Base-by-base conservation (phyloP, 345 rosid genomes). In the Hibiscus mutabilis region DNA sequence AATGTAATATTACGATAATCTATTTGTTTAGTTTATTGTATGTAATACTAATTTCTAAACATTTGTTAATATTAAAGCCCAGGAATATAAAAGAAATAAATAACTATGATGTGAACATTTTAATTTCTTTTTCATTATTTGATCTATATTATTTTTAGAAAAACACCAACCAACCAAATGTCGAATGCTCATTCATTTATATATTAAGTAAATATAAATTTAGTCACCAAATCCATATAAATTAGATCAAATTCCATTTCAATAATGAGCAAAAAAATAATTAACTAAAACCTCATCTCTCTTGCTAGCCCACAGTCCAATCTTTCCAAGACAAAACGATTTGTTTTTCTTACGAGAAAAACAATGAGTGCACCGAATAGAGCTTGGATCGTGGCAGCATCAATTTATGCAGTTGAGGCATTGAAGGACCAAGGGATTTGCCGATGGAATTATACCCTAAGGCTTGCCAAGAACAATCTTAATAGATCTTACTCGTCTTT, bases 351-450 rank as follows among this genome's bases (percentile, higher is more conserved):
- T 15, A 51, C 8, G 8, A 25, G 27, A 19, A 69, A 55, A 19
- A 69, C 47, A 35, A 69, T 56, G 53, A 56, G 64, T 22, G 52
- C 51, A 33, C 29, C 53, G 14, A 56, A 27, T 33, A 40, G 31
- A 68, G 25, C 59, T 15, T 68, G 42, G 71, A 29, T 29, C 51
- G 60, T 49, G 71, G 71, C 60, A 27, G 71, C 59, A 49, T 14
- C 71, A 49, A 68, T 51, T 8, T 47, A 29, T 51, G 44, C 19
- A 49, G 71, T 51, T 6, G 59, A 29, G 58, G 59, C 71, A 27
- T 27, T 67, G 44, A 67, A 49, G 59, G 71, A 68, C 10, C 71
- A 68, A 49, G 71, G 71, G 9, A 29, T 68, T 16, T 49, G 71
- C 12, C 9, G 71, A 16, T 68, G 58, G 71, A 49, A 68, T 5